phyloP scores from a whole-genome alignment of 1,284 basidiomycete species.

The Heterobasidion parviporum region DNA sequence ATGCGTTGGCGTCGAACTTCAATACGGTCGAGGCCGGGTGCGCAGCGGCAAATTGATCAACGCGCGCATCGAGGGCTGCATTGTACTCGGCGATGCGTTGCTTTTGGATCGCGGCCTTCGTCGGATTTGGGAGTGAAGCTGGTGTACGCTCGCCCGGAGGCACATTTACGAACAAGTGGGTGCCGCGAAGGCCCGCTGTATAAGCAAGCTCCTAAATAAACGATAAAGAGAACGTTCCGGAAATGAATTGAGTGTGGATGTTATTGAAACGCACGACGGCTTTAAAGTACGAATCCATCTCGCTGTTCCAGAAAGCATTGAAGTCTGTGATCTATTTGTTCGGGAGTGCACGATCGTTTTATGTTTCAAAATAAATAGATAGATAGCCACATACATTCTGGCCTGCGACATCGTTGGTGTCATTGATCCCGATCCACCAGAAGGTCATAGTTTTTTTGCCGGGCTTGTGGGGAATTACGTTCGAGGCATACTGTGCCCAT shows the following conservation, averaged over 20 bases:
- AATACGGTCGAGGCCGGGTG: conserved; percentile 33
- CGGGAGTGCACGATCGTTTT: not conserved
- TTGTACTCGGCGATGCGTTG: conserved; percentile 36
- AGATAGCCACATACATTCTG: conserved; percentile 30
- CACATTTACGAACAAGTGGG: conserved; percentile 48
- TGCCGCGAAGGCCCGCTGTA: conserved; percentile 29
- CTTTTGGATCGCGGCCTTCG: conserved; percentile 25
- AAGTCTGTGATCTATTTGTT: conserved; percentile 35
- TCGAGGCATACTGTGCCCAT: conserved; percentile 35
- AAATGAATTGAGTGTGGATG: not conserved
- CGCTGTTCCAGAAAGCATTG: conserved; percentile 38
- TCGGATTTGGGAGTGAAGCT: conserved; percentile 21
- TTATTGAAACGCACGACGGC: conserved; percentile 32
- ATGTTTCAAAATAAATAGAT: not conserved
- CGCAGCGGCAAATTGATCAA: conserved; percentile 24
- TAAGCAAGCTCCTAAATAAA: conserved; percentile 31
- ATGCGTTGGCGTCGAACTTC: conserved; percentile 41
- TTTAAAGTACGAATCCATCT: conserved; percentile 44
- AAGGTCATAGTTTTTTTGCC: conserved; percentile 33
- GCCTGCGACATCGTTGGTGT: conserved; percentile 41
- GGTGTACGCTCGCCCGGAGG: conserved; percentile 44
- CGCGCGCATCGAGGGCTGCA: conserved; percentile 26
- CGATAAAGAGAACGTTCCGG: not conserved
- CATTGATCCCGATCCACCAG: conserved; percentile 57
- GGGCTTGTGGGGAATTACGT: conserved; percentile 34